Conservation (phyloP, 106 monocot species). For the Chionographis japonica region DNA sequence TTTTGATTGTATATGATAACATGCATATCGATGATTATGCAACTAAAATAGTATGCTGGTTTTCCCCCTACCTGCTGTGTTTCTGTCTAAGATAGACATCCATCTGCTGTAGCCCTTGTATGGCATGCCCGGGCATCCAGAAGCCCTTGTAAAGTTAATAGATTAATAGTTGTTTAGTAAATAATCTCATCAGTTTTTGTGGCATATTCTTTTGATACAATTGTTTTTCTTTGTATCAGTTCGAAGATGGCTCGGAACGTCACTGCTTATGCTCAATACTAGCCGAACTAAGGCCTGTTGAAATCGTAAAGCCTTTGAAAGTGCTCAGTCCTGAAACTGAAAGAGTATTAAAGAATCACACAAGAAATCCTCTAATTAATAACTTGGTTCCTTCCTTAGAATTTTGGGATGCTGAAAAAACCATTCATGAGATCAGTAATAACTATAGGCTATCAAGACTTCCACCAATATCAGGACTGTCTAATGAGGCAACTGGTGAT, state of each 20-base stretch:
- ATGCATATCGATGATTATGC: too few species aligned
- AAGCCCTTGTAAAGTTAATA: too few species aligned
- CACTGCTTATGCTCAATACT: constrained; percentile 70
- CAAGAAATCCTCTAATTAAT: constrained; percentile 82
- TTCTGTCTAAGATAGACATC: too few species aligned
- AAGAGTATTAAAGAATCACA: constrained; percentile 54
- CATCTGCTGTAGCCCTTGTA: too few species aligned
- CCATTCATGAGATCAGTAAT: constrained; percentile 52
- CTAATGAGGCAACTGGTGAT: constrained; percentile 4
- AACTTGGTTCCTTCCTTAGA: constrained; percentile 62
- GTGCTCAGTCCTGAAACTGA: constrained; percentile 83
- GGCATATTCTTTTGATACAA: not conserved
- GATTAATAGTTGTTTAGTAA: too few species aligned
- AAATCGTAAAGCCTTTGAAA: constrained; percentile 82
- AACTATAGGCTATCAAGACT: constrained; percentile 29
- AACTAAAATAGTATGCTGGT: too few species aligned
- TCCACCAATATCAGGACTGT: constrained; percentile 6
- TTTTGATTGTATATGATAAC: too few species aligned
- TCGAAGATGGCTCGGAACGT: constrained; percentile 80
- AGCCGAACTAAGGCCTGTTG: constrained; percentile 87
- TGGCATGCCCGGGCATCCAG: too few species aligned
- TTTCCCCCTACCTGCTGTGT: too few species aligned
- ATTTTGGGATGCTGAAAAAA: constrained; percentile 91
- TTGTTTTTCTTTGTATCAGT: constrained; percentile 33
- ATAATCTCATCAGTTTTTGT: too few species aligned